phyloP scores from a whole-genome alignment of 257 asterid genomes.

The Solanum ahanhuiri region DNA sequence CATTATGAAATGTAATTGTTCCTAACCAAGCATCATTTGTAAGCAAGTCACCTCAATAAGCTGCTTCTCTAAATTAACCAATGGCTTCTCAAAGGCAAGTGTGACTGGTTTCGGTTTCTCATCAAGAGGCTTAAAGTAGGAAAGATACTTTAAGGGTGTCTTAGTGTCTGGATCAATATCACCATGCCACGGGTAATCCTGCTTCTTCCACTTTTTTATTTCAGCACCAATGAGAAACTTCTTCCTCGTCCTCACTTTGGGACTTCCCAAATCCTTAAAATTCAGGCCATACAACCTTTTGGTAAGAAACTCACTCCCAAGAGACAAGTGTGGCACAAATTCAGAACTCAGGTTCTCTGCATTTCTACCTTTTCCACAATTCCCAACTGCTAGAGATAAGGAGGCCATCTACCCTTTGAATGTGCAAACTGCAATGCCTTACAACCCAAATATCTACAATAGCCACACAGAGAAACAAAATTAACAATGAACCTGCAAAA shows the following conservation, averaged over 20 bases:
- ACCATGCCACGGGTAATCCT: constrained; percentile 73
- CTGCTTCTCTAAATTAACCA: constrained; percentile 61
- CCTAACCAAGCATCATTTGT: constrained; percentile 2
- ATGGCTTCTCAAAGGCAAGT: constrained; percentile 86
- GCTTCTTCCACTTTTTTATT: constrained; percentile 58
- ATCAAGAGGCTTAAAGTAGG: constrained; percentile 81
- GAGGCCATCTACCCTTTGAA: constrained; percentile 24
- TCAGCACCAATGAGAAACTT: constrained; percentile 27
- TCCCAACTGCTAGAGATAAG: constrained; percentile 29
- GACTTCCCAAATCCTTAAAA: constrained; percentile 4
- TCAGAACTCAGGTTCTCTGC: constrained; percentile 8
- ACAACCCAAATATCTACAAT: constrained; percentile 16
- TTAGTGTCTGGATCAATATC: constrained; percentile 74
- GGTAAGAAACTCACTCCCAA: constrained; percentile 14
- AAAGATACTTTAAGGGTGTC: constrained; percentile 79
- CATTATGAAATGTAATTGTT: constrained; percentile 6
- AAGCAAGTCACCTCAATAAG: constrained; percentile 48
- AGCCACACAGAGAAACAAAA: not conserved
- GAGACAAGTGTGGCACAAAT: not conserved
- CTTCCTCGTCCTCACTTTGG: constrained; percentile 7
- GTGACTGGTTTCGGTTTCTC: constrained; percentile 93
- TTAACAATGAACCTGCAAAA: not conserved
- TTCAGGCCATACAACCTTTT: not conserved
- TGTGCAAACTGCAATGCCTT: constrained; percentile 1
- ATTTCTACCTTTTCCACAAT: constrained; percentile 21